phyloP scores from a whole-genome alignment of 306 rosid genomes.

The Trichosanthes truncata region DNA sequence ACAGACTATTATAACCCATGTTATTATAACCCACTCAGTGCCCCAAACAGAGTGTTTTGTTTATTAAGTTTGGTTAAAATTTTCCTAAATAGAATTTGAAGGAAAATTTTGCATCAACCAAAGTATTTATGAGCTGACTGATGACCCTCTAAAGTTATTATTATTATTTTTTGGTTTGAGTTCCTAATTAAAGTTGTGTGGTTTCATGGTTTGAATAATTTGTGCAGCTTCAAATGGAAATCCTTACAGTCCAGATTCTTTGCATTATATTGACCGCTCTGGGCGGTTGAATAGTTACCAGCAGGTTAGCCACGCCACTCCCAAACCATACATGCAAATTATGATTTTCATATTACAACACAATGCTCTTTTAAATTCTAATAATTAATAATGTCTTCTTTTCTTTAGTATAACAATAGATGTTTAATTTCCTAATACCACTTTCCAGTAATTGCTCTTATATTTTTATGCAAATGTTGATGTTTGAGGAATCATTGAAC shows the following conservation, averaged over 20 bases:
- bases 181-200: not conserved
- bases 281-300: conserved; percentile 74
- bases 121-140: not conserved
- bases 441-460: not conserved
- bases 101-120: not conserved
- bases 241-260: conserved; percentile 45
- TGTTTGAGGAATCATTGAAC: not conserved
- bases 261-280: conserved; percentile 49
- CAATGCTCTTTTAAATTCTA: not conserved
- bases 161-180: too few species aligned
- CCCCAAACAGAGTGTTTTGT: too few species aligned
- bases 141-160: too few species aligned
- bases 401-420: too few species aligned
- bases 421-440: not conserved
- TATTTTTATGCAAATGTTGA: not conserved
- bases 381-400: not conserved
- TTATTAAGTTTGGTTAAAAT: not conserved
- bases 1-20: too few species aligned
- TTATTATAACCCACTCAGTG: too few species aligned
- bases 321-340: not conserved
- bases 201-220: conserved; percentile 1
- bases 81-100: not conserved
- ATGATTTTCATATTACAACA: not conserved
- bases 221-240: conserved; percentile 76
- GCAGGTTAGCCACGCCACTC: conserved; percentile 31